Base-by-base conservation (phyloP, 139 green algal species). In the Chlorella sp. region DNA sequence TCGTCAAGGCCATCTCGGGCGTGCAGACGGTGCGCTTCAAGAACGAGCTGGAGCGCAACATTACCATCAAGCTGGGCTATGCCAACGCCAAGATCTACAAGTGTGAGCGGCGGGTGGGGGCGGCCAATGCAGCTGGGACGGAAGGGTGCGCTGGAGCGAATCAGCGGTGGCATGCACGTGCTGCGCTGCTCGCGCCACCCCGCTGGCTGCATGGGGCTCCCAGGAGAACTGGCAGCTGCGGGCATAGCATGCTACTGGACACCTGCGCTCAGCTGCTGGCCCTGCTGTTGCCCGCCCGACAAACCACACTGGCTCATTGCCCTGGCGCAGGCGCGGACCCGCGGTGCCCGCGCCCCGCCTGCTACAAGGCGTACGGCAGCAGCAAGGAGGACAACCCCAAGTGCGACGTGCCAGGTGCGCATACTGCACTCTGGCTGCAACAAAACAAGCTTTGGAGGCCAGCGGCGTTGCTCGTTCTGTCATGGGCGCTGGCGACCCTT, bases 31-130 rank as follows among this genome's bases (percentile, higher is more conserved):
- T 65, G 51, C 95, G 98, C 20, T 99, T 99, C 92, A 99, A 99
- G 94, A 99, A 99, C 80, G 98, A 99, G 94, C 93, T 99, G 39
- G 98, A 99, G 91, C 92, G 98, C 41, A 99, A 99, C 89, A 99
- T 99, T 81, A 99, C 98, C 25, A 99, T 99, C 93, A 99, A 99
- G 91, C 94, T 99, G 32, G 97, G 97, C 16, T 99, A 99, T 88
- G 97, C 98, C 28, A 99, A 99, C 85, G 97, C 98, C 62, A 99
- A 99, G 85, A 99, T 99, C 73, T 99, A 98, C 95, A 94, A 95
- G 81, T 99, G 96, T 89, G 91, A 91, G 82, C 11, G 15, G 30
- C 30, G 65, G 30, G 65, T 3, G 93, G n/a, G 30, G 15, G 65
- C 1, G 3, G 51, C 12, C 2, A 15, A 21, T 15, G 51, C 51